Base-by-base conservation (phyloP, 1,284 basidiomycete species). In the Leccinum griseonigrum region DNA sequence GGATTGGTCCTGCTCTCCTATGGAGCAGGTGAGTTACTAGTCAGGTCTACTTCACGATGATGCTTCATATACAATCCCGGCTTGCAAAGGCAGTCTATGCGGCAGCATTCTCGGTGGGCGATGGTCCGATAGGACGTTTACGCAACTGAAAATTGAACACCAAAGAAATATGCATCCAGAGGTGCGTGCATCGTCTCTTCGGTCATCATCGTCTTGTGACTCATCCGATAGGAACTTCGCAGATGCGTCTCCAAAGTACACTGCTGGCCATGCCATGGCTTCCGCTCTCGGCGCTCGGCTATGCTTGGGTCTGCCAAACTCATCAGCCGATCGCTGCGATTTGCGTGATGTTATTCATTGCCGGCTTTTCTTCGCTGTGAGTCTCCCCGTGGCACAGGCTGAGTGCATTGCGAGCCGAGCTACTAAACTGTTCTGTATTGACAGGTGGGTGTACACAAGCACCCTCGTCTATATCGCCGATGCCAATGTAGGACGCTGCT, bases 391-490 rank as follows among this genome's bases (percentile, higher is more conserved):
- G 22, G 22, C 3, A 32, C 4, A 5, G 29, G 2, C 34, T 54
- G 57, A 22, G 13, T 48, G 22, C 2, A 48, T 48, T 46, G 43
- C 18, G 10, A 46, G 43, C 6, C 29, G 6, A 9, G 2, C 3
- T 6, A 13, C 54, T 68, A 7, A 68, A 43, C n/a, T 7, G 3
- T 22, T 59, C 58, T 52, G 22, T 28, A 7, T 18, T 4, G 8
- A 55, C 50, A 90, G 89, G 59, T 90, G 85, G 81, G 83, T 85
- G 31, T 91, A 89, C 70, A 76, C 85, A 2, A 88, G 85, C 61
- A 87, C 86, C 2, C 78, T 94, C 26, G 85, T 90, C 0, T 92
- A 91, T 69, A 83, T 92, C 57, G 87, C 92, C 7, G 92, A 94
- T 69, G 85, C 90, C 6, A 94, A 94, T 68, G 74, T 77, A 3